Base-by-base conservation (phyloP, 2,329 filamentous ascomycete species). In the Fusarium illudens region DNA sequence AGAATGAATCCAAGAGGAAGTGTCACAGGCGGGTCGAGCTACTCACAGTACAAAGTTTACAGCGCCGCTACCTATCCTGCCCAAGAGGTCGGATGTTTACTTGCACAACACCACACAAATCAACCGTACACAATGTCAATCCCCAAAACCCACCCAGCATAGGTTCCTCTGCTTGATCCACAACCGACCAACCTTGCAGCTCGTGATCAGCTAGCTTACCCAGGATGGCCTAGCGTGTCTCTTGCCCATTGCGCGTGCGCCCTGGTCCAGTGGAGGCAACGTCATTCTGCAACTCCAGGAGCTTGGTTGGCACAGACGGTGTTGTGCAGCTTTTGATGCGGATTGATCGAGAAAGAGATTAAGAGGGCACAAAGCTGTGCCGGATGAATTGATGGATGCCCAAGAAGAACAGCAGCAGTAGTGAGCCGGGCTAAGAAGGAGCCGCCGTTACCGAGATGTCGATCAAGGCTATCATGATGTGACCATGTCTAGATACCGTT, bases 171-270 rank as follows among this genome's bases (percentile, higher is more conserved):
- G 15, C 50, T 42, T 62, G 66, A 53, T 62, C 71, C 71, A 68
- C 71, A 61, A 55, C 36, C 58, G 44, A 49, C 49, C 62, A 67
- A 70, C 62, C 62, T 71, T 57, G 37, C 60, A 44, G 70, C 71
- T 71, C 65, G 69, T 73, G 71, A 73, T 72, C 69, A 58, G 17
- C 46, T 27, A 61, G 42, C 46, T 48, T 56, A 53, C 71, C 71
- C 44, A 51, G 56, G 42, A 44, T 53, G 56, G 63, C 33, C 50
- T 73, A 73, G 71, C 57, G 67, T 62, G 60, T 65, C 67, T 62
- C 56, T 57, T 54, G 63, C 51, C 49, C 37, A 39, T 65, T 44
- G 64, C 71, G 70, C 68, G 71, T 73, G 71, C 64, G 65, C 56
- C 44, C 51, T 53, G 15, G 52, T 58, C 64, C 62, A 62, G 61